These are phyloP conservation scores for Mucor velutinosus DNA, from an alignment of 371 early-diverging fungal species.

Conservation along the genomic window DNA sequence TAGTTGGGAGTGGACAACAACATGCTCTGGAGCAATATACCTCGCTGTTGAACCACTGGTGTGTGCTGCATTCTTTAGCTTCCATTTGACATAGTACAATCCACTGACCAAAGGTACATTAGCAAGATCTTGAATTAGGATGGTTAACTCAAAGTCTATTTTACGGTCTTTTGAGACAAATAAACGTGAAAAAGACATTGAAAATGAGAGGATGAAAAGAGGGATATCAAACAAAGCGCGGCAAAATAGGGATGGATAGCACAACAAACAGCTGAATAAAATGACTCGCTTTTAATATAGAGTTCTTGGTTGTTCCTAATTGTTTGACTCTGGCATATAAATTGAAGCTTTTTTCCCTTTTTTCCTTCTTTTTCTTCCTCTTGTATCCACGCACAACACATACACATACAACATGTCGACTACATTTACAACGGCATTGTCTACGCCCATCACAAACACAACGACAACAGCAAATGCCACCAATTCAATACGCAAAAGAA, in stretches of 20 bases:
- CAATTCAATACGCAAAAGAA: conserved; percentile 5
- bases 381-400: background rate
- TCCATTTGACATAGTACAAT: conserved; percentile 68
- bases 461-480: conserved; percentile 3
- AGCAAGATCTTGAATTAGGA: conserved; percentile 59
- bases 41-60: conserved; percentile 49
- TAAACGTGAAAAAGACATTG: conserved; percentile 45
- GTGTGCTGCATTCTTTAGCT: conserved; percentile 51
- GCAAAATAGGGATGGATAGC: background rate
- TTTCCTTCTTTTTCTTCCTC: conserved; percentile 8
- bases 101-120: conserved; percentile 71
- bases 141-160: conserved; percentile 53
- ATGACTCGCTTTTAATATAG: conserved; percentile 4
- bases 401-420: conserved; percentile 7
- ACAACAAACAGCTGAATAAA: background rate
- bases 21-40: conserved; percentile 18
- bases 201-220: background rate
- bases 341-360: background rate
- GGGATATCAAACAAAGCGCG: background rate
- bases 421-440: conserved; percentile 15
- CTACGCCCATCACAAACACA: conserved; percentile 9
- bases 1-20: no score
- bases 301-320: conserved; percentile 4
- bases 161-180: conserved; percentile 63
- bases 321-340: background rate